Evolutionary conservation across 345 rosid genomes (phyloP).

Genomic region (Eucalyptus globulus): DNA sequence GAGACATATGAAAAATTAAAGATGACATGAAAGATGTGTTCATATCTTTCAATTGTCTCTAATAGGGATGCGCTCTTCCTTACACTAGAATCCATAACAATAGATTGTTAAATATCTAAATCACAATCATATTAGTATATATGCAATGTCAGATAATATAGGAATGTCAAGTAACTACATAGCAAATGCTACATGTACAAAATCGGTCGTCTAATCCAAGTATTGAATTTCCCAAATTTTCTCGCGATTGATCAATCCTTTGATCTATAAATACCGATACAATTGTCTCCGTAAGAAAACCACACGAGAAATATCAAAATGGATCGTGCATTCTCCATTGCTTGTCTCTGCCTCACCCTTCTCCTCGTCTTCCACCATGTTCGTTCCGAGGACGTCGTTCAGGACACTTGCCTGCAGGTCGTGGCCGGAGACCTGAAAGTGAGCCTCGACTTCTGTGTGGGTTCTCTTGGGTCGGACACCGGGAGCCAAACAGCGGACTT

Average conservation of each 20-base stretch:
- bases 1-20: not conserved
- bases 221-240: not conserved
- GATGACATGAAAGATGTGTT: not conserved
- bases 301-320: not conserved
- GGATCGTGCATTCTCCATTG: not conserved
- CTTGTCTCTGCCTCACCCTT: not conserved
- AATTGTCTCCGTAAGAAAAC: not conserved
- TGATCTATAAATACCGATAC: not conserved
- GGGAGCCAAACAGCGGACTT: not conserved
- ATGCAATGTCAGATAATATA: not conserved
- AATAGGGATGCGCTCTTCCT: not conserved
- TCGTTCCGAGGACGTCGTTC: not conserved
- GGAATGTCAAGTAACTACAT: not conserved
- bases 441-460: not conserved
- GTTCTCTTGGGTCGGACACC: not conserved
- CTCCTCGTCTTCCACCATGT: not conserved
- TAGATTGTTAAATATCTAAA: not conserved
- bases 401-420: not conserved
- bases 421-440: not conserved
- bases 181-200: not conserved
- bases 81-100: not conserved
- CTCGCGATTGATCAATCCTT: not conserved
- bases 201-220: too few species aligned
- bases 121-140: not conserved
- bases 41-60: not conserved